Evolutionary conservation across 352 stramenopile species (phyloP).

Genomic region (Plasmopara viticola): DNA sequence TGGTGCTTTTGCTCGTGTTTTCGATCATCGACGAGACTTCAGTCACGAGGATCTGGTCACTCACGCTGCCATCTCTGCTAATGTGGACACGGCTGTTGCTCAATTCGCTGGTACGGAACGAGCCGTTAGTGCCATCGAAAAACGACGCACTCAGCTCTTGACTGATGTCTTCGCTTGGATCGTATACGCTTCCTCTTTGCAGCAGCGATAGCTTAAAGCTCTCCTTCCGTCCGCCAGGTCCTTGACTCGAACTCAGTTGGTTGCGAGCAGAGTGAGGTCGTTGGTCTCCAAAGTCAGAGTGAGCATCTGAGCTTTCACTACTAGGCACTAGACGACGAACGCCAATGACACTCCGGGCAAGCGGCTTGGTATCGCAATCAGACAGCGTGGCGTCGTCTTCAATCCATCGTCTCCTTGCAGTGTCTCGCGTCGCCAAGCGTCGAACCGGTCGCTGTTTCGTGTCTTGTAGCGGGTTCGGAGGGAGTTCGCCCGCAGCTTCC

Average conservation of each 20-base stretch:
- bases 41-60: constrained; percentile 20
- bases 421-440: constrained; percentile 6
- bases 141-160: constrained; percentile 28
- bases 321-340: constrained; percentile 20
- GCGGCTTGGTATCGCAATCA: constrained; percentile 26
- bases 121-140: constrained; percentile 32
- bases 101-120: constrained; percentile 22
- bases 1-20: constrained; percentile 14
- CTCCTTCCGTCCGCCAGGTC: constrained; percentile 18
- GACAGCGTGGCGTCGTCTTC: constrained; percentile 28
- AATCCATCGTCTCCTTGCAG: constrained; percentile 16
- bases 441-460: constrained; percentile 22
- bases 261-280: constrained; percentile 8
- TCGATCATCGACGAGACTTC: constrained; percentile 16
- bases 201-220: constrained; percentile 14
- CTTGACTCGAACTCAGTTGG: constrained; percentile 25
- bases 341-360: constrained; percentile 28
- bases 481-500: constrained; percentile 22
- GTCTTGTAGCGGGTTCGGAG: constrained; percentile 26
- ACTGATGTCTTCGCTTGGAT: constrained; percentile 25
- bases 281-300: constrained; percentile 16
- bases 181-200: constrained; percentile 22
- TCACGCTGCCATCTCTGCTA: constrained; percentile 23
- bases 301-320: constrained; percentile 4
- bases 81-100: constrained; percentile 24